Evolutionary conservation across 495 filamentous ascomycete species (phyloP), one percentile per base, ranked within the genome.

Genomic region (Talaromyces ruber): DNA sequence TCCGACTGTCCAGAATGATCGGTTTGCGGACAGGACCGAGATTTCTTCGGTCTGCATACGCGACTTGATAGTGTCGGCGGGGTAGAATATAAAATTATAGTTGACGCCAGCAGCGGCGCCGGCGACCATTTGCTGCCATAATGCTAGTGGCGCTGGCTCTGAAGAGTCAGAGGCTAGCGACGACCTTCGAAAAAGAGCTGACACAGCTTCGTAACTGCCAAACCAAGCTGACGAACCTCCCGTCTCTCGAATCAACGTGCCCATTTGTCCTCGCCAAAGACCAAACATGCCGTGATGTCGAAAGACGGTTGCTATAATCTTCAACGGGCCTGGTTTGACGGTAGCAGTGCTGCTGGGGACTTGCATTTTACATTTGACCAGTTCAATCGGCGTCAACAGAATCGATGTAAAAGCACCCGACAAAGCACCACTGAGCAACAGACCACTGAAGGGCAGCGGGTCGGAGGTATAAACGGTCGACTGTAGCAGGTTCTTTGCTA

Each of bases 301-400:
- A 62, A 90, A 94, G 11, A 97, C 83, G 18, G 91, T 84, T 6
- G 76, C 77, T 32, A 97, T 90, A 45, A 96, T 75, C 4, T 70
- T 75, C 25, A 90, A 70, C 0, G 85, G 83, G 4, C 83, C 78
- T 8, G 70, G 67, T 37, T 68, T 71, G 11, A 68, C 59, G 2
- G 67, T 77, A 6, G 82, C 76, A 7, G 71, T 60, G 14, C 75
- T 70, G 4, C 77, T 52, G 4, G 84, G 84, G 7, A 96, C 92
- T 72, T 99, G 95, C 81, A 99, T 95, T 75, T 93, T 93, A 82
- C 95, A 99, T 75, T 99, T 99, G 68, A 99, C 88, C 53, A 99
- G 83, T 72, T 99, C 95, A 60, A 99, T 91, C 0, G 95, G 95
- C 0, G 95, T 99, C 54, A 99, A 84, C 32, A 95, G 80, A 34